Percentiles rank a stretch among this genome's conserved stretches.
Conservation (phyloP, 805 yeast species). For the Brettanomyces nanus region DNA sequence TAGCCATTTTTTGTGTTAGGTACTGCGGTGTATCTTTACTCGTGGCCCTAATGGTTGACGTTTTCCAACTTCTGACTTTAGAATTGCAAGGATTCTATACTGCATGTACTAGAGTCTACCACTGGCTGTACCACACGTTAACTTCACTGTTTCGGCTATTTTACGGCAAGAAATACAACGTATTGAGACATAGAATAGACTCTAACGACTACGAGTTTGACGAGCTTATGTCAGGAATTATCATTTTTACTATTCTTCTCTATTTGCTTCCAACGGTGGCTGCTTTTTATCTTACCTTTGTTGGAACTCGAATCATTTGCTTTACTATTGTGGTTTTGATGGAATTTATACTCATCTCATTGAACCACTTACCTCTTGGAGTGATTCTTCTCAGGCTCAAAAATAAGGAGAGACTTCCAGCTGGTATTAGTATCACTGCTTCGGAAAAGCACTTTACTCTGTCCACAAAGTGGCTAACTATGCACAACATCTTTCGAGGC, state of each 20-base stretch:
- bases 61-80: conserved; percentile 50
- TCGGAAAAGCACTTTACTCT: conserved; percentile 14
- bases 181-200: conserved; percentile 79
- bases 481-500: conserved; percentile 20
- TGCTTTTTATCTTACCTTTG: conserved; percentile 76
- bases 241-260: conserved; percentile 70
- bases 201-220: conserved; percentile 77
- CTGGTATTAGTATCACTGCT: conserved; percentile 35
- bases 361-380: conserved; percentile 85
- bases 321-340: conserved; percentile 40
- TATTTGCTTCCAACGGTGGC: conserved; percentile 81
- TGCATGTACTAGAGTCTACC: conserved; percentile 71
- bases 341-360: conserved; percentile 51
- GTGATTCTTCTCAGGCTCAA: conserved; percentile 71
- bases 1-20: conserved; percentile 12
- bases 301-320: conserved; percentile 45
- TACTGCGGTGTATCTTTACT: conserved; percentile 60
- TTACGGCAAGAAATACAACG: conserved; percentile 82
- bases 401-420: conserved; percentile 59
- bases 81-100: conserved; percentile 73
- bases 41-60: conserved; percentile 59
- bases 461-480: conserved; percentile 20
- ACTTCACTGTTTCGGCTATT: conserved; percentile 75
- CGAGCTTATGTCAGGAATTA: conserved; percentile 80
- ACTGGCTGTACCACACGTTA: conserved; percentile 62